Base-by-base conservation (phyloP, 768 basidiomycete species). In the Lenzites betulinus region DNA sequence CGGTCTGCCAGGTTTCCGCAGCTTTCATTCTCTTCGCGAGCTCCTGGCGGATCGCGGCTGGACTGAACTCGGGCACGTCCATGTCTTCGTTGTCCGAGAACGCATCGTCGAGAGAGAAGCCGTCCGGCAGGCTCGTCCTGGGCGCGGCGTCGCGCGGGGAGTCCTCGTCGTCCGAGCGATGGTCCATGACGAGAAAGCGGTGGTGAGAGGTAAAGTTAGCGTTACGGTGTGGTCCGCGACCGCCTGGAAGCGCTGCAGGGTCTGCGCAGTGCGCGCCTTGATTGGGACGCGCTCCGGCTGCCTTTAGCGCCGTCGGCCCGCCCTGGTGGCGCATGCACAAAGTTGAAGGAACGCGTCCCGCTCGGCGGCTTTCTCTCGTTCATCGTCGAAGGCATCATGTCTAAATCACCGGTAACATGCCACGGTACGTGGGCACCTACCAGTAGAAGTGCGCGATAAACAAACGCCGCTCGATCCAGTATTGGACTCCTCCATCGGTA, bases 341-440 rank as follows among this genome's bases (percentile, higher is more conserved):
- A 18, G 18, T 2, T 22, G 38, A 13, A 39, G 38, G 15, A 18
- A 39, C 38, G 38, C 38, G 42, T 15, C 25, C n/a, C 15, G 30
- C 16, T 15, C 54, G 43, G 18, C 6, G 1, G 12, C 2, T 8
- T 7, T 26, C 23, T 23, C 23, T 25, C 20, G 13, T 46, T 22
- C 44, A 16, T 12, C 39, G 20, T 22, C 13, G 12, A 9, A n/a
- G 33, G 26, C 11, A 54, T 15, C 51, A 62, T 63, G 62, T 63
- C 62, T 15, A 87, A 83, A 69, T 93, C 94, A 5, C 91, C 92
- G 1, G 91, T 97, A 62, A 97, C 95, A 38, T 96, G 95, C 72
- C 95, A 97, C 61, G 88, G 94, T 92, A 65, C 57, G 79, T 58
- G 1, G 22, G 20, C 50, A 51, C 25, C 49, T 41, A 33, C 48